Conservation (phyloP, 2,329 filamentous ascomycete genomes). For the Madurella mycetomatis region DNA sequence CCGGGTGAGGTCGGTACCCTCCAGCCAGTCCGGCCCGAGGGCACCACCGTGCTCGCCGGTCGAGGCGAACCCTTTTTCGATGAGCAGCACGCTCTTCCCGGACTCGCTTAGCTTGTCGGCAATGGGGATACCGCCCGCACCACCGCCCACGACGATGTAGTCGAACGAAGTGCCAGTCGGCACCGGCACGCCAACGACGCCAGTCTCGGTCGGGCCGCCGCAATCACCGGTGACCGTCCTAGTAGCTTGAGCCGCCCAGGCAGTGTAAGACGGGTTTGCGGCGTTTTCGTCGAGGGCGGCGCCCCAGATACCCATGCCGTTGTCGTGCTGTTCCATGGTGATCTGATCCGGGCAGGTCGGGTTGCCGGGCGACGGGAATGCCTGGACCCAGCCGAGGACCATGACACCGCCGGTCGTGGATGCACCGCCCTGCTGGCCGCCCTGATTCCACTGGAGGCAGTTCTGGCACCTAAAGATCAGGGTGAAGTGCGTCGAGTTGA, state of each 20-base stretch:
- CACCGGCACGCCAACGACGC: slow-evolving; percentile 29
- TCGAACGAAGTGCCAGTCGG: slow-evolving; percentile 47
- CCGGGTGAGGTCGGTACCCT: slow-evolving; percentile 54
- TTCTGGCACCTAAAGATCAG: slow-evolving; percentile 56
- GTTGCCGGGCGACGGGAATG: slow-evolving; percentile 36
- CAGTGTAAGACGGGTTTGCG: slow-evolving; percentile 30
- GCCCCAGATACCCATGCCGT: slow-evolving; percentile 31
- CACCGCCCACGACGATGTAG: slow-evolving; percentile 58
- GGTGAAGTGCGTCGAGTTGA: slow-evolving; percentile 53
- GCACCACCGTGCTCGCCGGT: slow-evolving; percentile 57
- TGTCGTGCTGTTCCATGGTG: slow-evolving; percentile 32
- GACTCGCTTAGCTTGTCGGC: slow-evolving; percentile 57
- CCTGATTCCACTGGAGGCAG: slow-evolving; percentile 46
- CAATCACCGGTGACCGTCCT: slow-evolving; percentile 29
- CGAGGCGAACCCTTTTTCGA: slow-evolving; percentile 51
- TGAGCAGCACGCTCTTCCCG: slow-evolving; percentile 56
- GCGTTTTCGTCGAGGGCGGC: slow-evolving; percentile 26
- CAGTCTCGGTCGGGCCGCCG: slow-evolving; percentile 24
- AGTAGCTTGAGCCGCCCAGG: slow-evolving; percentile 31
- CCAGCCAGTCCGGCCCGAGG: slow-evolving; percentile 53
- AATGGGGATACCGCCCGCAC: slow-evolving; percentile 55
- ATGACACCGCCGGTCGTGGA: slow-evolving; percentile 28
- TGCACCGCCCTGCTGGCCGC: slow-evolving; percentile 38
- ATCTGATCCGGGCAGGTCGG: slow-evolving; percentile 30
- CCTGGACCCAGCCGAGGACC: slow-evolving; percentile 48